These are phyloP conservation scores for Penicillium pancosmium DNA, from an alignment of 495 filamentous ascomycete species.

Conservation along the genomic window DNA sequence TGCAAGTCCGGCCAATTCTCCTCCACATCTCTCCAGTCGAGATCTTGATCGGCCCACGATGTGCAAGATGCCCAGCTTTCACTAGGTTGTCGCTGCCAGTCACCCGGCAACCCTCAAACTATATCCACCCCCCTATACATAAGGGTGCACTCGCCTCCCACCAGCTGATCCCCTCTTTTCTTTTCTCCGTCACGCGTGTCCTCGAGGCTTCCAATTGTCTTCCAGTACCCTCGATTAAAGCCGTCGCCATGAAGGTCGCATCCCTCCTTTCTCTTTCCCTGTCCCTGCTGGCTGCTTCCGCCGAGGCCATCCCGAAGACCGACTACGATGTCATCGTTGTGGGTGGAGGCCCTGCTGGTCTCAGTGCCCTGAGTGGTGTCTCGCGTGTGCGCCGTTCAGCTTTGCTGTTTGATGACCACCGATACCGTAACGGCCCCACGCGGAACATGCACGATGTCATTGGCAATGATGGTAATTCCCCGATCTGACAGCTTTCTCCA, in stretches of 20 bases:
- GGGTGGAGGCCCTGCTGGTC: slow-evolving; percentile 38
- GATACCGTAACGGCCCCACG: slow-evolving; percentile 58
- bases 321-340: slow-evolving; percentile 41
- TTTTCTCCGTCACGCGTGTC: not conserved
- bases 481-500: not conserved
- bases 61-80: not conserved
- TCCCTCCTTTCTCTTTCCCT: slow-evolving; percentile 23
- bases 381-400: slow-evolving; percentile 55
- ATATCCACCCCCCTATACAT: not conserved
- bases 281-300: slow-evolving; percentile 22
- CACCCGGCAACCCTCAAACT: not conserved
- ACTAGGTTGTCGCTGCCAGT: not conserved
- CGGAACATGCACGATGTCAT: slow-evolving; percentile 62
- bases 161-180: not conserved
- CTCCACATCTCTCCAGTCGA: slow-evolving; percentile 4
- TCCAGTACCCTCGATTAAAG: too few species aligned
- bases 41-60: not conserved
- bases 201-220: too few species aligned
- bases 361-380: slow-evolving; percentile 54
- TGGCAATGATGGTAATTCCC: slow-evolving; percentile 53
- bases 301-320: slow-evolving; percentile 25
- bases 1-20: not conserved
- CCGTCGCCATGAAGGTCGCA: slow-evolving; percentile 13
- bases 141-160: not conserved
- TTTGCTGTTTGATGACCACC: slow-evolving; percentile 56